These are phyloP conservation scores for Nepenthes gracilis DNA, from an alignment of 148 eudicot species.

Conservation along the genomic window DNA sequence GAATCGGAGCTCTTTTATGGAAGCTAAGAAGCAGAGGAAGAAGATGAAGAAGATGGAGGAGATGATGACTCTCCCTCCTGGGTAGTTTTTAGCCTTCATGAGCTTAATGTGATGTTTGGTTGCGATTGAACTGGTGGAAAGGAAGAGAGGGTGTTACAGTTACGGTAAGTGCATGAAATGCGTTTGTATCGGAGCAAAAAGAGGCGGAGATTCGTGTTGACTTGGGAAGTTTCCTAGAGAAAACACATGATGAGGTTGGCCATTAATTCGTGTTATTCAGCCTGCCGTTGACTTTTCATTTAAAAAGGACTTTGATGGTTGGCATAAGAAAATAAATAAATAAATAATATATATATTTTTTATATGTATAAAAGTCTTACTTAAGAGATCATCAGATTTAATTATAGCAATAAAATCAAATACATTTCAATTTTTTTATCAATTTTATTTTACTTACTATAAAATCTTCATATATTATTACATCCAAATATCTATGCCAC, in stretches of 20 bases:
- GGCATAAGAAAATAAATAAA: too few species aligned
- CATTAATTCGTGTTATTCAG: too few species aligned
- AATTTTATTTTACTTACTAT: too few species aligned
- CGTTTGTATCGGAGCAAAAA: neutral
- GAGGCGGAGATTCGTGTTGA: neutral
- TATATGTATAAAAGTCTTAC: too few species aligned
- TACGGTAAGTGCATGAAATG: neutral
- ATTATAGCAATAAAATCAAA: too few species aligned
- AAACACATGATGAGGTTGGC: neutral
- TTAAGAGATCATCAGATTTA: too few species aligned
- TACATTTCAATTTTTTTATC: too few species aligned
- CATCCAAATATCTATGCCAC: too few species aligned
- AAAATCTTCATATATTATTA: too few species aligned
- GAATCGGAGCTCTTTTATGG: constrained; percentile 49
- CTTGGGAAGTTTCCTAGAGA: neutral
- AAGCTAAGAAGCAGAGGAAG: constrained; percentile 65
- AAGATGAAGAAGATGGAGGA: constrained; percentile 48
- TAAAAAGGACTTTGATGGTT: too few species aligned
- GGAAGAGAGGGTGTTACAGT: neutral
- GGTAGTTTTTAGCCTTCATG: constrained; percentile 26
- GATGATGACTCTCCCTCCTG: constrained; percentile 47
- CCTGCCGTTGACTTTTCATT: too few species aligned
- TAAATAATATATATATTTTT: too few species aligned
- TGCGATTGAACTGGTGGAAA: neutral
- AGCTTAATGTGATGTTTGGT: constrained; percentile 6